These are phyloP conservation scores for Yarrowia sp. DNA, from an alignment of 805 yeast species.

Conservation along the genomic window DNA sequence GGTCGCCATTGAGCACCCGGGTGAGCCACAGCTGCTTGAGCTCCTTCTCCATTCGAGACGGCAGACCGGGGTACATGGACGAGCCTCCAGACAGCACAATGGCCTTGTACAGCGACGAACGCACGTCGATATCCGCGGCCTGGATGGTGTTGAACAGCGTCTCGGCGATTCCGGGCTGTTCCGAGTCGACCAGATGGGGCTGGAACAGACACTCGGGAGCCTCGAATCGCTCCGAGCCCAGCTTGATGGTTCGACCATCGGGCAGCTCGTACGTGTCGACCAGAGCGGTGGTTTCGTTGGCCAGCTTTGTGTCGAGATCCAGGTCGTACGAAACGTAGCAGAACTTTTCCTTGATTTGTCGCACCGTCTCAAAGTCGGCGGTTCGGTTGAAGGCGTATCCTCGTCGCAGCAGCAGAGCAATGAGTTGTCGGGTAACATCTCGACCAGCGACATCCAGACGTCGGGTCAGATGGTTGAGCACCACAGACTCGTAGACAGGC, in stretches of 20 bases:
- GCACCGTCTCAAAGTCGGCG: constrained; percentile 97
- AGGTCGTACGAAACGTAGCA: constrained; percentile 95
- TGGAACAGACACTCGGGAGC: constrained; percentile 97
- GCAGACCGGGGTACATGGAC: constrained; percentile 97
- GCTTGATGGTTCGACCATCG: constrained; percentile 90
- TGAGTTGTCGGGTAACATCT: constrained; percentile 94
- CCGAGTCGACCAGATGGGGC: constrained; percentile 90
- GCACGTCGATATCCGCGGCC: constrained; percentile 89
- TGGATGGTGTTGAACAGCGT: constrained; percentile 87
- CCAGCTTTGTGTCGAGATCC: constrained; percentile 78
- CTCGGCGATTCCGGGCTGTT: constrained; percentile 96
- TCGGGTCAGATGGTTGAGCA: constrained; percentile 87
- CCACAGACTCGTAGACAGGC: constrained; percentile 96
- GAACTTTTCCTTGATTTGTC: constrained; percentile 94
- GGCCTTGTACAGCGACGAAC: constrained; percentile 83
- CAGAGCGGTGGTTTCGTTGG: constrained; percentile 92
- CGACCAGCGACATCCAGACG: constrained; percentile 97
- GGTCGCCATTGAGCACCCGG: constrained; percentile 79
- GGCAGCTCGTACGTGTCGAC: constrained; percentile 92
- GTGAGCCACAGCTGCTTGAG: constrained; percentile 95
- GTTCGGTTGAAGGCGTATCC: constrained; percentile 98
- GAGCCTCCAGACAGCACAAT: constrained; percentile 97
- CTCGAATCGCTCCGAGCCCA: constrained; percentile 93
- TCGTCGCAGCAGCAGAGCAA: constrained; percentile 84
- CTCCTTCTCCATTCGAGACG: constrained; percentile 92